phyloP scores from a whole-genome alignment of 2,329 filamentous ascomycete genomes.

The Arthrobotrys sphaeroides region DNA sequence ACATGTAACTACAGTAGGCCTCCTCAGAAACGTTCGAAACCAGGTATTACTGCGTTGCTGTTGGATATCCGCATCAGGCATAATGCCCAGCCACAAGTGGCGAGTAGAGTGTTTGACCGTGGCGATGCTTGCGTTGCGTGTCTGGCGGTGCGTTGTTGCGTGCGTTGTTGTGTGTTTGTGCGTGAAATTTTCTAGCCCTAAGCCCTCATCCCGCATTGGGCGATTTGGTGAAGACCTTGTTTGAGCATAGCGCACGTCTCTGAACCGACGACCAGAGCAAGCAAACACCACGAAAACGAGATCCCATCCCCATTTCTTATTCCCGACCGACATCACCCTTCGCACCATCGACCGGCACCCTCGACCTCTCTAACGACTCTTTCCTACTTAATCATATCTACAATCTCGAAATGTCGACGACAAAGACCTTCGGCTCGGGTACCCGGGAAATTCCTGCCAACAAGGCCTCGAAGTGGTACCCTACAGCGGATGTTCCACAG shows the following conservation, averaged over 20 bases:
- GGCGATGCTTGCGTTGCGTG: constrained; percentile 13
- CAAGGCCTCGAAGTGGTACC: constrained; percentile 99
- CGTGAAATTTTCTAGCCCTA: constrained; percentile 54
- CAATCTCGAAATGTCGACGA: constrained; percentile 69
- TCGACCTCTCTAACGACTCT: constrained; percentile 25
- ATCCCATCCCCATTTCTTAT: constrained; percentile 28
- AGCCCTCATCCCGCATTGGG: constrained; percentile 43
- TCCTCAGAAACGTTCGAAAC: too few relatives aligned
- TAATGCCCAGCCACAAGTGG: constrained; percentile 32
- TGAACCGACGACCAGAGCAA: constrained; percentile 33
- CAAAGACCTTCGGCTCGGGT: constrained; percentile 92
- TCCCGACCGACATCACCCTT: constrained; percentile 47
- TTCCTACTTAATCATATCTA: constrained; percentile 24
- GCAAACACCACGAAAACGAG: constrained; percentile 43
- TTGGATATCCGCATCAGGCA: too few relatives aligned
- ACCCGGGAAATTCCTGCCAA: constrained; percentile 86
- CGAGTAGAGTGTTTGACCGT: neutral
- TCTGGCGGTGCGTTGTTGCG: too few relatives aligned
- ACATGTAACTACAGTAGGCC: too few relatives aligned
- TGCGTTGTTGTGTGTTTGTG: too few relatives aligned
- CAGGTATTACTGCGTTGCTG: too few relatives aligned
- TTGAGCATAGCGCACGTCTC: constrained; percentile 40
- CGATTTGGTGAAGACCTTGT: constrained; percentile 7
- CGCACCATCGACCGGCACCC: constrained; percentile 32
- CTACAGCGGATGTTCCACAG: constrained; percentile 87